Conservation (phyloP, 169 alveolate species). For the Plasmodium yoelii region DNA sequence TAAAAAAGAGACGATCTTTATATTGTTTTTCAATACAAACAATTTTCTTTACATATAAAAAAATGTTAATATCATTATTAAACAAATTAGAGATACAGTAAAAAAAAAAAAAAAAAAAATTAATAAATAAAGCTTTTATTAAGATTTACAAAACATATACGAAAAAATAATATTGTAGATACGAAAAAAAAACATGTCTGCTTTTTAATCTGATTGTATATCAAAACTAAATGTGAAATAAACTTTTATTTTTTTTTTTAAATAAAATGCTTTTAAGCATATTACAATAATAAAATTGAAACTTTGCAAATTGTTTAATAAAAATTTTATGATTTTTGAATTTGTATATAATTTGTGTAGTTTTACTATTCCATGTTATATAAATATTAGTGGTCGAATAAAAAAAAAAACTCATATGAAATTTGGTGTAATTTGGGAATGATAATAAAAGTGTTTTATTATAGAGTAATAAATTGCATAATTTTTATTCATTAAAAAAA, state of each 20-base stretch:
- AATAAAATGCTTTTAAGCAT: conserved; percentile 51
- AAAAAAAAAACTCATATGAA: too few species aligned
- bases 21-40: neutral
- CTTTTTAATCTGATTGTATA: conserved; percentile 12
- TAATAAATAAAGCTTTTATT: conserved; percentile 8
- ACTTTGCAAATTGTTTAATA: conserved; percentile 7
- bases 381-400: too few species aligned
- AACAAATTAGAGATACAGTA: conserved; percentile 26
- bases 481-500: too few species aligned
- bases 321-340: conserved; percentile 1
- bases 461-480: too few species aligned
- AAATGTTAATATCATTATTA: conserved; percentile 12
- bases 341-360: too few species aligned
- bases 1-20: neutral
- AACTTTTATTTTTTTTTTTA: conserved; percentile 1
- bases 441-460: too few species aligned
- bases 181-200: conserved; percentile 6
- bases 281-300: neutral
- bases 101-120: conserved; percentile 21
- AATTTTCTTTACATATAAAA: conserved; percentile 1
- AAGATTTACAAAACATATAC: conserved; percentile 24
- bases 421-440: too few species aligned
- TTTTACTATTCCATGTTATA: too few species aligned
- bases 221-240: neutral
- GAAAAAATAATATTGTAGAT: conserved; percentile 1